phyloP scores from a whole-genome alignment of 345 rosid genomes.

The Anastatica hierochuntica region DNA sequence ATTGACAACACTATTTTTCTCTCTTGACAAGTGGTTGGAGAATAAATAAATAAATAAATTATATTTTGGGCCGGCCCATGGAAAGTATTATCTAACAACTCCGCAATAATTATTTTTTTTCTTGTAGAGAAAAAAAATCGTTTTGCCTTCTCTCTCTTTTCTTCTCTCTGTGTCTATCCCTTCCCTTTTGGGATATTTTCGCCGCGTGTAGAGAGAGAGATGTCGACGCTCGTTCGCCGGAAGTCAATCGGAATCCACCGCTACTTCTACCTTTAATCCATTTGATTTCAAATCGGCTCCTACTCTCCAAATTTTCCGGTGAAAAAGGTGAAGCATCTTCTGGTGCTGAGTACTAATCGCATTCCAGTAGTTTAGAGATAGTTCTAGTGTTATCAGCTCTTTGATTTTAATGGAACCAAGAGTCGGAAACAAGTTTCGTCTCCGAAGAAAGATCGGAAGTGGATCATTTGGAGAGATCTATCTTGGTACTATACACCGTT shows the following conservation, averaged over 20 bases:
- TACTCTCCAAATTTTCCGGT: neutral
- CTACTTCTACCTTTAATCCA: neutral
- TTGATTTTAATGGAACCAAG: slow-evolving; percentile 62
- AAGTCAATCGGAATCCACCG: slow-evolving; percentile 25
- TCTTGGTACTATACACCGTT: slow-evolving; percentile 42
- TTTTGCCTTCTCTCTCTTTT: neutral
- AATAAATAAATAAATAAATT: neutral
- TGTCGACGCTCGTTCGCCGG: slow-evolving; percentile 24
- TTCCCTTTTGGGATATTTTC: slow-evolving; percentile 26
- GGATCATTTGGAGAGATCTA: slow-evolving; percentile 99
- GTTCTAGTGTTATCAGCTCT: slow-evolving; percentile 8
- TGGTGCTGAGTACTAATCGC: too few species aligned
- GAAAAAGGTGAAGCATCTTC: too few species aligned
- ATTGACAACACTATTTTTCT: too few species aligned
- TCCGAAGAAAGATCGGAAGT: slow-evolving; percentile 93
- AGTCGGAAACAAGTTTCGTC: slow-evolving; percentile 80
- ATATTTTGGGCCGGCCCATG: slow-evolving; percentile 23
- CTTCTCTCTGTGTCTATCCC: slow-evolving; percentile 17
- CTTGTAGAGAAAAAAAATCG: neutral
- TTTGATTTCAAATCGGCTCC: neutral
- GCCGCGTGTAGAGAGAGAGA: slow-evolving; percentile 24
- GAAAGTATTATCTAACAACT: slow-evolving; percentile 10
- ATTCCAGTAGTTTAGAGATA: slow-evolving; percentile 3
- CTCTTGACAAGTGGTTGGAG: slow-evolving; percentile 3
- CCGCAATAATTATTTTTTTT: slow-evolving; percentile 1